Evolutionary conservation across 2,329 filamentous ascomycete species (phyloP).

Genomic region (Fusarium liriodendri): DNA sequence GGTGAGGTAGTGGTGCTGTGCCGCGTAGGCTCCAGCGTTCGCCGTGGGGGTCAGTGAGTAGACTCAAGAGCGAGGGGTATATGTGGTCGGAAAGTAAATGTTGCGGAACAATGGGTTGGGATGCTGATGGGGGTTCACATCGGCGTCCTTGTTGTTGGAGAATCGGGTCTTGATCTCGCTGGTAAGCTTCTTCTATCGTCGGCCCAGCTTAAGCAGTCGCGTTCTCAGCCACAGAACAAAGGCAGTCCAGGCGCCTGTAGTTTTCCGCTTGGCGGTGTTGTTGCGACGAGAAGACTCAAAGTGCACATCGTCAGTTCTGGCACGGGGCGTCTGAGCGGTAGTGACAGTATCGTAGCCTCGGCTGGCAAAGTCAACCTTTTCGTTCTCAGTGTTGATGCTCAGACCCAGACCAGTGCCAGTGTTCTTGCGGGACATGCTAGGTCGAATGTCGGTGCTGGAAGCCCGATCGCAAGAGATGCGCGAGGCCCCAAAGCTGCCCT

Average conservation of each 20-base stretch:
- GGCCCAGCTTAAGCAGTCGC: slow-evolving; percentile 55
- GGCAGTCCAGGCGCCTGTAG: slow-evolving; percentile 70
- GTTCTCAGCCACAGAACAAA: slow-evolving; percentile 74
- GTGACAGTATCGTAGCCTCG: slow-evolving; percentile 60
- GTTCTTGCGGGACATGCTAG: slow-evolving; percentile 44
- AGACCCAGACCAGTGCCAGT: slow-evolving; percentile 36
- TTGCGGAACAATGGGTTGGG: slow-evolving; percentile 1
- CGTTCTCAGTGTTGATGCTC: slow-evolving; percentile 41
- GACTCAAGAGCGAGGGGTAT: slow-evolving; percentile 22
- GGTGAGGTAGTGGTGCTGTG: slow-evolving; percentile 1
- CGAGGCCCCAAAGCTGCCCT: slow-evolving; percentile 50
- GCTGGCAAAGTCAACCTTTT: slow-evolving; percentile 59
- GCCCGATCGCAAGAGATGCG: slow-evolving; percentile 48
- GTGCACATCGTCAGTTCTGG: slow-evolving; percentile 54
- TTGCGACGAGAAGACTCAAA: slow-evolving; percentile 57
- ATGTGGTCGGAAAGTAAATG: slow-evolving; percentile 26
- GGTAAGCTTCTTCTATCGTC: slow-evolving; percentile 48
- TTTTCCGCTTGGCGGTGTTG: slow-evolving; percentile 68
- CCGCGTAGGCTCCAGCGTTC: slow-evolving; percentile 8
- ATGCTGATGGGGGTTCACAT: slow-evolving; percentile 21
- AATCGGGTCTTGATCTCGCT: slow-evolving; percentile 30
- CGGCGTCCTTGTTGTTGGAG: slow-evolving; percentile 20
- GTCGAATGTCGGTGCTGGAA: slow-evolving; percentile 47
- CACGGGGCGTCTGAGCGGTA: slow-evolving; percentile 41
- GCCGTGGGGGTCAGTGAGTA: slow-evolving; percentile 1